Evolutionary conservation across 805 yeast genomes (phyloP), one percentile per base, ranked within the genome.

Genomic region (Wickerhamiella azymoides): DNA sequence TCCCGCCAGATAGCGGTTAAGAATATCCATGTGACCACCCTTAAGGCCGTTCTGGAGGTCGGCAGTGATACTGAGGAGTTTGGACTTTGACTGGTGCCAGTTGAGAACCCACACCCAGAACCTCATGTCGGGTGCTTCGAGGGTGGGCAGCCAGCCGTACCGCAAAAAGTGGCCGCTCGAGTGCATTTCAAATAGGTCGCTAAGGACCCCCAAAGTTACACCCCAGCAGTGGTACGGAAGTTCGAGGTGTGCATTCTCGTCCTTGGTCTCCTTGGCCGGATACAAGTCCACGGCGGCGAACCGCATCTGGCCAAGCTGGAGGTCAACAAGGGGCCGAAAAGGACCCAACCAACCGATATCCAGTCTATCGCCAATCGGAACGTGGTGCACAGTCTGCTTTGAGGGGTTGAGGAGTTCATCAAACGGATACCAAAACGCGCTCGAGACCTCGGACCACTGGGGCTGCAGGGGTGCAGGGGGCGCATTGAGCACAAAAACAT

Each of bases 361-460:
- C 21, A 58, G 40, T 7, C 65, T 50, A 35, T 52, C 48, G 16
- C 52, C 52, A 19, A 60, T 36, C 25, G 54, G 49, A 1, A 58
- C 56, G n/a, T 39, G 30, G 45, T 55, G 54, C 30, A 24, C 21
- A 17, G 54, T 28, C 17, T 47, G 36, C 36, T 36, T 37, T n/a
- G 17, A 17, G 2, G 56, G 53, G 35, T 53, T 46, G 16, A 52
- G 39, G 16, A 65, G 51, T 13, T 49, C 45, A 8, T 48, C 24
- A 9, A 64, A 21, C 1, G 68, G 66, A 35, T 52, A 48, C 69
- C 69, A 65, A 49, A 63, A 63, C 5, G 61, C 60, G 5, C 58
- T 47, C 5, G 62, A 64, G 6, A 65, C 67, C 49, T 65, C 69
- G 1, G 62, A 38, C 17, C 53, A 53, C 46, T 65, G 65, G 5